Conservation (phyloP, 1,139 yeast genomes). For the Magnusiomyces paraingens region DNA sequence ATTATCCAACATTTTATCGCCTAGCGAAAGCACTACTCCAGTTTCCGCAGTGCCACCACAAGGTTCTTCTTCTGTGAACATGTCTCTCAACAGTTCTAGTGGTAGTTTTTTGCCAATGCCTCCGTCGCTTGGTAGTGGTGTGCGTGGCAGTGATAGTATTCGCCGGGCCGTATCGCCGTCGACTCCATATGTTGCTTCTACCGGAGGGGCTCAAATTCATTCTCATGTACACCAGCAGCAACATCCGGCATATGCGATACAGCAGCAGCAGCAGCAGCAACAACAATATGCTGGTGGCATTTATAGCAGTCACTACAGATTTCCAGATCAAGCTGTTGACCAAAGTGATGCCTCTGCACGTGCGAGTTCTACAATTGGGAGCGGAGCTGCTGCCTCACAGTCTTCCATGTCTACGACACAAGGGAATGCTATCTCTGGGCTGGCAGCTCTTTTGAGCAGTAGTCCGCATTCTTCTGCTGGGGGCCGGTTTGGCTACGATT, state of each 20-base stretch:
- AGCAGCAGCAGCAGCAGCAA: slow-evolving; percentile 6
- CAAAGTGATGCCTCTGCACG: neutral
- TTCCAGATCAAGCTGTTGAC: slow-evolving; percentile 9
- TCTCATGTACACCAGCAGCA: neutral
- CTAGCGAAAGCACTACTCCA: neutral
- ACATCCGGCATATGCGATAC: neutral
- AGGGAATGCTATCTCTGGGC: slow-evolving; percentile 7
- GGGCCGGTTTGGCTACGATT: slow-evolving; percentile 17
- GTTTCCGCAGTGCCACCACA: neutral
- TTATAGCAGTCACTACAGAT: slow-evolving; percentile 5
- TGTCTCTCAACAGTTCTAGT: neutral
- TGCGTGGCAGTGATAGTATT: neutral
- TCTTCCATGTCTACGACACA: slow-evolving; percentile 8
- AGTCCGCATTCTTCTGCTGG: neutral
- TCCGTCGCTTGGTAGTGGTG: neutral
- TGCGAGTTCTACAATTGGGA: slow-evolving; percentile 7
- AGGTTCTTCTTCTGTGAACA: neutral
- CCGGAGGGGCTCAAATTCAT: neutral
- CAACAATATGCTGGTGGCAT: too few species aligned
- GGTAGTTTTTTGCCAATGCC: slow-evolving; percentile 5
- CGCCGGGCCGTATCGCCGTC: neutral
- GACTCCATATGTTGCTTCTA: neutral
- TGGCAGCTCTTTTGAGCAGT: slow-evolving; percentile 5
- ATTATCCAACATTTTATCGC: neutral
- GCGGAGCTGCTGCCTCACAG: slow-evolving; percentile 6